Evolutionary conservation across 495 filamentous ascomycete genomes (phyloP), one percentile per base, ranked within the genome.

Genomic region (Xylaria intraflava): DNA sequence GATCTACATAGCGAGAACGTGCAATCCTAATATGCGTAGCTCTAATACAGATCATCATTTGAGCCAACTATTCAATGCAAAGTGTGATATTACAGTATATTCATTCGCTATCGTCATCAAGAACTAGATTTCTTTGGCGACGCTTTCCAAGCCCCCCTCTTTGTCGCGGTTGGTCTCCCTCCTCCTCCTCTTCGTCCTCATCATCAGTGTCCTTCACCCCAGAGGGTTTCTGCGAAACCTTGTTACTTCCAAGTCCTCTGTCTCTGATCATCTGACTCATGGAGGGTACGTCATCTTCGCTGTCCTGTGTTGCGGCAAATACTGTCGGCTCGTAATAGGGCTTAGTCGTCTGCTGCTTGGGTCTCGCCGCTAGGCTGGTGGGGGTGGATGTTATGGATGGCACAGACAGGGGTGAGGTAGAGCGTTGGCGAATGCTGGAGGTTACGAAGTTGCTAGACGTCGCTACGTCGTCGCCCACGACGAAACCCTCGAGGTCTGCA

Each of bases 401-500:
- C 2, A 46, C 24, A 0, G 58, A 55, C 23, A 49, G 11, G 9
- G 52, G 59, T 6, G 65, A 68, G 3, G 65, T 69, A 6, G 70
- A 70, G 24, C 45, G 46, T 1, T 46, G 58, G 3, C 55, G 29
- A 7, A 51, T 50, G 8, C 50, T 55, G 9, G 54, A 55, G 6
- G 59, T 48, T 49, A 62, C 14, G 61, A 62, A 27, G 52, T 59
- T 24, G 57, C 68, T 73, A 3, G 74, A 75, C 0, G 69, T 66
- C 5, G 66, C 56, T n/a, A 65, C 55, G 46, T 73, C 64, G 49
- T 77, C 73, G 36, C 56, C 68, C 4, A 77, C 69, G 30, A 78
- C 60, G 42, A 78, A 78, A 23, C 58, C 74, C 3, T 50, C 65
- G 0, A 78, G 60, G 44, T 78, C 75, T 3, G 62, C 65, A 16